Base-by-base conservation (phyloP, 192 early-diverging fungal species). In the Geosiphon pyriformis region DNA sequence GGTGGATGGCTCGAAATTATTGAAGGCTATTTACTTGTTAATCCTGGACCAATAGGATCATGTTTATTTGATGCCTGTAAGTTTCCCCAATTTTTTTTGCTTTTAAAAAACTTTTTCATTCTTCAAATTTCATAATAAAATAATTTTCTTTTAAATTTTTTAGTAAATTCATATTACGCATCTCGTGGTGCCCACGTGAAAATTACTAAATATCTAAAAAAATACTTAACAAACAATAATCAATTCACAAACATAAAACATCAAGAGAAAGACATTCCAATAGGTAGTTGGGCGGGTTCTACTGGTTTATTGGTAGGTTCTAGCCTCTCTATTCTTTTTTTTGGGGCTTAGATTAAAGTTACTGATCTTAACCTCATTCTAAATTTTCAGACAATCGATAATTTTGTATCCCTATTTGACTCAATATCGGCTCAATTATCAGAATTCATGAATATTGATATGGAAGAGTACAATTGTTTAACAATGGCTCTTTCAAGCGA, bases 1-100 rank as follows among this genome's bases (percentile, higher is more conserved):
- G 75, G 75, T 47, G 75, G 75, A 4, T 77, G 75, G 75, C 56
- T 77, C 23, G 75, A 77, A 61, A 59, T 70, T 7, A 34, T 72
- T 26, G 69, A 77, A 29, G 37, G 37, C 15, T 10, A 15, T 42
- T 10, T 10, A 6, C 37, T 42, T 15, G 37, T 42, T 10, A 42
- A 42, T 42, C 37, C 37, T 15, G 37, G 37, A 6, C 37, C 37
- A 10, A 42, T 10, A 10, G 15, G 7, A 15, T 6, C 6, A 42
- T 42, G 37, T 42, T 15, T 42, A 10, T 42, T 42, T 42, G 15
- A 42, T 42, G 37, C 37, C 6, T 42, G 37, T 42, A 42, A 42
- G 37, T 42, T 15, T 42, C 37, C 6, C 37, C 37, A 42, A 42
- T 15, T 42, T 10, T 15, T 15, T 42, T 42, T 15, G 37, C 15